These are phyloP conservation scores for Jamesozyma piceae DNA, from an alignment of 805 yeast species.

Conservation along the genomic window DNA sequence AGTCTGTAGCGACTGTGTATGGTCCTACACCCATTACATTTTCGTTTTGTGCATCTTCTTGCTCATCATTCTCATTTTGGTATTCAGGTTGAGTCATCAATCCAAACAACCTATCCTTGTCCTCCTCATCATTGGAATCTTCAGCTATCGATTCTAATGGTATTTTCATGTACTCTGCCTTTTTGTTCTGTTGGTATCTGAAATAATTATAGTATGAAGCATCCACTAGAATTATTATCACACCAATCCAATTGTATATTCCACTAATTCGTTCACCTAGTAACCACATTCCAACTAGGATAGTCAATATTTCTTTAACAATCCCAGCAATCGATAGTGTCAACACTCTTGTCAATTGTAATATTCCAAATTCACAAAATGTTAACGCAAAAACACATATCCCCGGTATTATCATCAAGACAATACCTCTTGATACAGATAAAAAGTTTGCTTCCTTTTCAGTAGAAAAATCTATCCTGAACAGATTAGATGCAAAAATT, in stretches of 20 bases:
- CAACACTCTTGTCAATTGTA: conserved; percentile 72
- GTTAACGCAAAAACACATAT: conserved; percentile 84
- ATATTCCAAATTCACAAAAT: conserved; percentile 71
- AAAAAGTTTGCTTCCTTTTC: conserved; percentile 5
- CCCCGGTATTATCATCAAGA: conserved; percentile 71
- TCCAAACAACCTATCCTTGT: neutral
- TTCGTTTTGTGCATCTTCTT: neutral
- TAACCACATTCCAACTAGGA: conserved; percentile 52
- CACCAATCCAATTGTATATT: conserved; percentile 60
- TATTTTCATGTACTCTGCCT: conserved; percentile 1
- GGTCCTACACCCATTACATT: neutral
- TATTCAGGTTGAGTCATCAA: neutral
- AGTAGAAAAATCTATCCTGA: conserved; percentile 9
- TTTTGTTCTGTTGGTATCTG: conserved; percentile 32
- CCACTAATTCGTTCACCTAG: conserved; percentile 63
- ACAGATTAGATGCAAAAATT: conserved; percentile 18
- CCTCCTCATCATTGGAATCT: neutral
- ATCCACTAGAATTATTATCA: conserved; percentile 64
- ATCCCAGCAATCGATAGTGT: conserved; percentile 88
- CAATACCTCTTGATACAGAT: conserved; percentile 43
- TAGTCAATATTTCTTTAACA: conserved; percentile 83
- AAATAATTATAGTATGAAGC: conserved; percentile 76
- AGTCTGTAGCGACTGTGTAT: conserved; percentile 5
- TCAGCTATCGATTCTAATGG: neutral
- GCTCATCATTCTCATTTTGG: neutral